Evolutionary conservation across 331 rosid species (phyloP).

Genomic region (Prunus yedoensis): DNA sequence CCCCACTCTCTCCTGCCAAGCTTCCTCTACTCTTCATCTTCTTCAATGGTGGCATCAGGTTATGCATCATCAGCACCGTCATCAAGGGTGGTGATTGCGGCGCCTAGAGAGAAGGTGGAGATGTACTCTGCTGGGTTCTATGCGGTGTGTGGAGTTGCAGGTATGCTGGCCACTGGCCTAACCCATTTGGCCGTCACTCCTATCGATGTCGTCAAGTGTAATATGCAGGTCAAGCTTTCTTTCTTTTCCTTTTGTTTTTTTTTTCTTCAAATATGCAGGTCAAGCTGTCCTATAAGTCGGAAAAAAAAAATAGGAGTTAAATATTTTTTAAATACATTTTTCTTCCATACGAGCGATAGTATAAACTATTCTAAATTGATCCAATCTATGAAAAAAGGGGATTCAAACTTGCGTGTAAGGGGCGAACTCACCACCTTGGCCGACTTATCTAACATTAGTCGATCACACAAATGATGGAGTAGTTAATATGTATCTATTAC

Average conservation of each 20-base stretch:
- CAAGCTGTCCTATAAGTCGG: no score
- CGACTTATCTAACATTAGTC: no score
- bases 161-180: slow-evolving; percentile 50
- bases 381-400: no score
- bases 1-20: slow-evolving; percentile 50
- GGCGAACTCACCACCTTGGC: no score
- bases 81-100: slow-evolving; percentile 36
- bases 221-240: slow-evolving; percentile 62
- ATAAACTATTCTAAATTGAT: no score
- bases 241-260: not conserved
- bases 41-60: slow-evolving; percentile 15
- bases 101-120: slow-evolving; percentile 52
- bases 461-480: no score
- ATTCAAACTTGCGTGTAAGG: no score
- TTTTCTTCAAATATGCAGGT: not conserved
- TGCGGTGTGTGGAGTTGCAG: slow-evolving; percentile 51
- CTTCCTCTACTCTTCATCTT: slow-evolving; percentile 54
- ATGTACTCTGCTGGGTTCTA: slow-evolving; percentile 65
- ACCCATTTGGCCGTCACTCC: slow-evolving; percentile 87
- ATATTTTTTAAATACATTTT: no score
- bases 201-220: slow-evolving; percentile 77
- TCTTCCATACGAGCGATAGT: no score
- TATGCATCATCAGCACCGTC: slow-evolving; percentile 6
- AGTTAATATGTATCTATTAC: no score
- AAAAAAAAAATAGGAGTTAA: no score